These are phyloP conservation scores for Dactylorhiza incarnata DNA, from an alignment of 106 monocot genomes.

Conservation along the genomic window DNA sequence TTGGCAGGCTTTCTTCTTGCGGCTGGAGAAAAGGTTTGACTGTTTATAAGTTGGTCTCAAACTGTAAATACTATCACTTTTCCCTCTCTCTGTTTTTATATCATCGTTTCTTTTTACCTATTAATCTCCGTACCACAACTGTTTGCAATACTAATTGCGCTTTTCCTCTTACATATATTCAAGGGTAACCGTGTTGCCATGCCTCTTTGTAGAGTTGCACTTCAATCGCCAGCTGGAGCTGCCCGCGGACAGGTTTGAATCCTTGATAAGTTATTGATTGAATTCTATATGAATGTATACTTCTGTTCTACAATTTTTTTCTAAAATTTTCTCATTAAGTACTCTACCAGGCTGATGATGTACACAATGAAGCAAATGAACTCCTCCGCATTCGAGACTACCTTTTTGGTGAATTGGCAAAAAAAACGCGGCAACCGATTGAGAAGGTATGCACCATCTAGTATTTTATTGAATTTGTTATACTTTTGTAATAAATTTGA, in stretches of 20 bases:
- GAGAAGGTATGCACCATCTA: slow-evolving; percentile 44
- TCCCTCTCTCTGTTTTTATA: background rate
- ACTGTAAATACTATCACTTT: background rate
- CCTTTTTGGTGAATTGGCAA: slow-evolving; percentile 63
- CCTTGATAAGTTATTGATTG: background rate
- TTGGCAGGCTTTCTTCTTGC: slow-evolving; percentile 94
- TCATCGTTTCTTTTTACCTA: background rate
- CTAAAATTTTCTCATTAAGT: background rate
- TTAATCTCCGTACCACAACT: background rate
- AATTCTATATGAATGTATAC: background rate
- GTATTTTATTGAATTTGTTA: background rate
- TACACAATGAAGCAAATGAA: slow-evolving; percentile 87
- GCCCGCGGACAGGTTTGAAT: slow-evolving; percentile 82
- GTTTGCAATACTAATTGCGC: background rate
- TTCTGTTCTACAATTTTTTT: background rate
- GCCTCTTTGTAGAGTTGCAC: slow-evolving; percentile 73
- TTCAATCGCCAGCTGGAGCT: slow-evolving; percentile 87
- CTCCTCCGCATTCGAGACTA: slow-evolving; percentile 72
- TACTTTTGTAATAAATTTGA: background rate
- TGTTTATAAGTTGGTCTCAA: slow-evolving; percentile 3
- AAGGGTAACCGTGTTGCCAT: slow-evolving; percentile 80
- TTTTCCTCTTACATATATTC: slow-evolving; percentile 8
- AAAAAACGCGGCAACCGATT: slow-evolving; percentile 80
- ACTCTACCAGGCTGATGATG: slow-evolving; percentile 73
- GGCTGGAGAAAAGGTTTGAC: slow-evolving; percentile 87